phyloP scores from a whole-genome alignment of 2,329 filamentous ascomycete genomes.

The Colletotrichum liriopes region DNA sequence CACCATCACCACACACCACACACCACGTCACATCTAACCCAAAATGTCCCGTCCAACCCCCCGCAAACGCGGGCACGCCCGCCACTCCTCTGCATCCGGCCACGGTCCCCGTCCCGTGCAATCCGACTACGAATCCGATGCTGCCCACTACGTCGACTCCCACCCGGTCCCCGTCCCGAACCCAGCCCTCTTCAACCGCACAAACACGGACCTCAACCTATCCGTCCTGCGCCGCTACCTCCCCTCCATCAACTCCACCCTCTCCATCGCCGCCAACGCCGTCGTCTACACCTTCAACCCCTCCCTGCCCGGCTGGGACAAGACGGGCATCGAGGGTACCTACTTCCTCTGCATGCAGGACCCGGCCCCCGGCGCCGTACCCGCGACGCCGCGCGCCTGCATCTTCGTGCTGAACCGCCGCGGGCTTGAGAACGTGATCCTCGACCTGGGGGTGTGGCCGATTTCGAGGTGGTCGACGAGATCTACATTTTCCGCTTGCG shows the following conservation, averaged over 20 bases:
- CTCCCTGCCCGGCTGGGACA: conserved; percentile 81
- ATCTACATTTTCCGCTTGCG: conserved; percentile 67
- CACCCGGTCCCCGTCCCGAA: conserved; percentile 58
- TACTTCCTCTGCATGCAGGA: conserved; percentile 86
- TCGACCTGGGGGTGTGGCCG: conserved; percentile 74
- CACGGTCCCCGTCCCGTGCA: conserved; percentile 50
- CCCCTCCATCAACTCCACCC: conserved; percentile 79
- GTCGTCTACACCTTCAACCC: conserved; percentile 87
- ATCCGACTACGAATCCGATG: conserved; percentile 79
- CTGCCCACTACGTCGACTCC: conserved; percentile 63
- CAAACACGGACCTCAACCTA: conserved; percentile 90
- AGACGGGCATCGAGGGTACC: conserved; percentile 87
- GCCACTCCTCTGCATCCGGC: conserved; percentile 59
- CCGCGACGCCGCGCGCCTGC: conserved; percentile 62
- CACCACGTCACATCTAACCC: neutral
- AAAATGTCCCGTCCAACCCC: conserved; percentile 63
- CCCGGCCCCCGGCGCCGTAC: conserved; percentile 56
- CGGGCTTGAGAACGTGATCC: conserved; percentile 78
- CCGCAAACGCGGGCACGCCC: conserved; percentile 56
- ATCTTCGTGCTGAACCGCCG: conserved; percentile 83
- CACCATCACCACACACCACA: conserved; percentile 41
- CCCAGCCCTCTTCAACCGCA: conserved; percentile 72
- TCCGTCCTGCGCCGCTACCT: conserved; percentile 87
- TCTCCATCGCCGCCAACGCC: conserved; percentile 87
- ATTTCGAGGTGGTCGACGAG: conserved; percentile 75